These are phyloP conservation scores for Dendrobium catenatum DNA, from an alignment of 106 monocot genomes.

Conservation along the genomic window DNA sequence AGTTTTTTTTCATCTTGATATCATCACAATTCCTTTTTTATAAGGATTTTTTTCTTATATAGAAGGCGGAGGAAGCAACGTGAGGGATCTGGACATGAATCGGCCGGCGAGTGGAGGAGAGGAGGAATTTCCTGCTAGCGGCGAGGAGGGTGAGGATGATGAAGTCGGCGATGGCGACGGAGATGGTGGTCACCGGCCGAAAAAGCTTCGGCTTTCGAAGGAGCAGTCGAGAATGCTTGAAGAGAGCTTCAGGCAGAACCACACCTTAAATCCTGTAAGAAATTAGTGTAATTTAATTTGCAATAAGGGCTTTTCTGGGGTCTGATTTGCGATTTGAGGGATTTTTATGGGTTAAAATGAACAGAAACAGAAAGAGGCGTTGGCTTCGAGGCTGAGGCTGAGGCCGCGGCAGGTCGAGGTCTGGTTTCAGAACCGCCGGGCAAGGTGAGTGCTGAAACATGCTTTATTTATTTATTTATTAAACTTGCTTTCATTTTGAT, in stretches of 20 bases:
- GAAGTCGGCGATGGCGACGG: slow-evolving; percentile 7
- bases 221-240: slow-evolving; percentile 82
- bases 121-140: slow-evolving; percentile 38
- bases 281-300: background rate
- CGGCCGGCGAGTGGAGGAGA: slow-evolving; percentile 42
- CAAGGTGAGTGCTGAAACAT: slow-evolving; percentile 36
- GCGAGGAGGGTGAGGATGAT: slow-evolving; percentile 44
- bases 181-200: slow-evolving; percentile 28
- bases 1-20: background rate
- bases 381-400: slow-evolving; percentile 71
- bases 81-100: slow-evolving; percentile 80
- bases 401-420: slow-evolving; percentile 90
- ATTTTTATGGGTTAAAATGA: background rate
- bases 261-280: slow-evolving; percentile 75
- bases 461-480: too few species aligned
- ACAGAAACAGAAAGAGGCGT: slow-evolving; percentile 89
- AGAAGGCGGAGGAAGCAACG: slow-evolving; percentile 35
- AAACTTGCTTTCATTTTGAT: too few species aligned
- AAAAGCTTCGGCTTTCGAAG: slow-evolving; percentile 85
- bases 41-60: background rate
- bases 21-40: too few species aligned
- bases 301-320: background rate
- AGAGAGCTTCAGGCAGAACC: slow-evolving; percentile 84
- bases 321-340: background rate
- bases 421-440: slow-evolving; percentile 96